phyloP scores from a whole-genome alignment of 2,329 filamentous ascomycete genomes.

The Plectosphaerella sp. region DNA sequence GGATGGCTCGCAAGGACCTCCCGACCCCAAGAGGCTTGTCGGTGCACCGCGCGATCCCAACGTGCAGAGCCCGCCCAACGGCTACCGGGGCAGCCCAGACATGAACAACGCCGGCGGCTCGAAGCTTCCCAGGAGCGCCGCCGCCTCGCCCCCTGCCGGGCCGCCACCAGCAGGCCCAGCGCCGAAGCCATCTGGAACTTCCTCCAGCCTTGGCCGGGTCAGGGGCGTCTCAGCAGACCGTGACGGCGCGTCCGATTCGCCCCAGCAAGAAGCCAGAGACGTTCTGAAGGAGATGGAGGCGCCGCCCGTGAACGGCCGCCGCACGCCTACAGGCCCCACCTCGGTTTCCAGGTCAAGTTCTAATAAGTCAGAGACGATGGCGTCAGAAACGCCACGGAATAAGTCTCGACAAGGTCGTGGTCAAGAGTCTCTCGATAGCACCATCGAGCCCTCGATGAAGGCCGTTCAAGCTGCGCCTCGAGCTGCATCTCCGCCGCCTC shows the following conservation, averaged over 20 bases:
- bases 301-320: slow-evolving; percentile 53
- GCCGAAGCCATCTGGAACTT: slow-evolving; percentile 39
- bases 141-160: slow-evolving; percentile 28
- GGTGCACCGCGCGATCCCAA: slow-evolving; percentile 27
- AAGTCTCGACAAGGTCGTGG: slow-evolving; percentile 40
- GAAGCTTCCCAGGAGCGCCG: slow-evolving; percentile 34
- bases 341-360: slow-evolving; percentile 25
- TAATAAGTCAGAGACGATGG: slow-evolving; percentile 26
- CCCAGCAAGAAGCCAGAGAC: slow-evolving; percentile 30
- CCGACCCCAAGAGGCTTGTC: slow-evolving; percentile 45
- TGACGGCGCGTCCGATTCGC: slow-evolving; percentile 29
- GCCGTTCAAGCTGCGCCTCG: slow-evolving; percentile 24
- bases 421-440: slow-evolving; percentile 66
- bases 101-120: slow-evolving; percentile 26
- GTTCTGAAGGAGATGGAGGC: slow-evolving; percentile 41
- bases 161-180: slow-evolving; percentile 53
- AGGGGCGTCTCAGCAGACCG: slow-evolving; percentile 48
- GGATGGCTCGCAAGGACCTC: slow-evolving; percentile 47
- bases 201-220: slow-evolving; percentile 34
- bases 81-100: slow-evolving; percentile 34
- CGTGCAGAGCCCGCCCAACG: slow-evolving; percentile 34
- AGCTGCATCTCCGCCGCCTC: slow-evolving; percentile 55
- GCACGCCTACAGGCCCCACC: slow-evolving; percentile 47
- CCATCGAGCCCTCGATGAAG: slow-evolving; percentile 51
- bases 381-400: slow-evolving; percentile 24